A percentile compares a stretch with the other conserved stretches of the same genome.
phyloP scores from a whole-genome alignment of 805 yeast species.

The Candida ficus region DNA sequence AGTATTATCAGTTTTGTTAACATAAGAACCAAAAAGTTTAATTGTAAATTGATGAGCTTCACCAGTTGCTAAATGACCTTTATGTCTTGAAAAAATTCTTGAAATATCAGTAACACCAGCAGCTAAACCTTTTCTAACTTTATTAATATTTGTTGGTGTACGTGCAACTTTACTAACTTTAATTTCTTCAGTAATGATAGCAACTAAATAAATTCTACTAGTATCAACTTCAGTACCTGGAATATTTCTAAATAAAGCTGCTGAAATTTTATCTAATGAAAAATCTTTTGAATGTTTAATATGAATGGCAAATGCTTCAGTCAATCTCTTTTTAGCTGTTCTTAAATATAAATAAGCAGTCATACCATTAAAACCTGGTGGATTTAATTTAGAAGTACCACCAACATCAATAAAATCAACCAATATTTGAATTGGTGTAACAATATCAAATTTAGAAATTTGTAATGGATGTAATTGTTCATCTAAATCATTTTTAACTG shows the following conservation, averaged over 20 bases:
- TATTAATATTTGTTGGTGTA: conserved; percentile 20
- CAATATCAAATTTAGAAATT: conserved; percentile 42
- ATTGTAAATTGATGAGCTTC: conserved; percentile 67
- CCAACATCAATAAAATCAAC: conserved; percentile 74
- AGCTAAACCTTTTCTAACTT: conserved; percentile 73
- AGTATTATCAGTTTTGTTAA: conserved; percentile 33
- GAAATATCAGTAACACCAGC: conserved; percentile 87
- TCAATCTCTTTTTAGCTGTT: conserved; percentile 54
- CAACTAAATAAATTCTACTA: conserved; percentile 69
- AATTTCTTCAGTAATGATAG: conserved; percentile 67
- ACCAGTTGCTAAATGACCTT: conserved; percentile 55
- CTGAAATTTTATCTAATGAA: conserved; percentile 63
- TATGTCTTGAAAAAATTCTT: conserved; percentile 62
- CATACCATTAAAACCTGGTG: conserved; percentile 66
- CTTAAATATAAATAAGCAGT: conserved; percentile 70
- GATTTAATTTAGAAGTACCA: conserved; percentile 52
- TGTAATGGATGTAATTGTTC: conserved; percentile 39
- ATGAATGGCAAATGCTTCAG: conserved; percentile 75
- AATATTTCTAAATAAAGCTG: conserved; percentile 73
- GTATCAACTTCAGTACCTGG: conserved; percentile 61
- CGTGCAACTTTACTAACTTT: conserved; percentile 30
- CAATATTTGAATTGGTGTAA: conserved; percentile 53
- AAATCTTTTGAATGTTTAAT: conserved; percentile 54
- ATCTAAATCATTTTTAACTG: conserved; percentile 35
- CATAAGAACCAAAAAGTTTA: conserved; percentile 66